phyloP scores from a whole-genome alignment of 352 stramenopile genomes.

The Pythium folliculosum region DNA sequence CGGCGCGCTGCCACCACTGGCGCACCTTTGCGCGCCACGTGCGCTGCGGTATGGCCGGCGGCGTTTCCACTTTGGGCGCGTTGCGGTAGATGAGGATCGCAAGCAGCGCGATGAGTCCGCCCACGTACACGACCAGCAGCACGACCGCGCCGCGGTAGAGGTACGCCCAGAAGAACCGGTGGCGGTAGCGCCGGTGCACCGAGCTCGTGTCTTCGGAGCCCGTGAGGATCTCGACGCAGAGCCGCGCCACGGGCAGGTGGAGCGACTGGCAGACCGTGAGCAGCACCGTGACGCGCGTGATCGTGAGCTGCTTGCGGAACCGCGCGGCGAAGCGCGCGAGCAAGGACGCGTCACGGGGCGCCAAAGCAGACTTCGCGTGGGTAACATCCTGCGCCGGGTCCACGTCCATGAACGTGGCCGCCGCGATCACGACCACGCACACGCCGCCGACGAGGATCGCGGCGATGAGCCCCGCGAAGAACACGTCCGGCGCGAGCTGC shows the following conservation, averaged over 20 bases:
- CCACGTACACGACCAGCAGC: conserved; percentile 34
- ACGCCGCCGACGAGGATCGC: conserved; percentile 31
- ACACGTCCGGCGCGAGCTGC: conserved; percentile 16
- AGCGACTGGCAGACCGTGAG: conserved; percentile 44
- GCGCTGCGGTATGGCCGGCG: too few relatives aligned
- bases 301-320: too few relatives aligned
- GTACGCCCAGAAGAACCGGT: conserved; percentile 23
- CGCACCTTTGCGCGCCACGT: neutral
- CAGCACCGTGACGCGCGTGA: conserved; percentile 30
- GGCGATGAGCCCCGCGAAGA: conserved; percentile 31
- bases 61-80: conserved; percentile 29
- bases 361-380: too few relatives aligned
- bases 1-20: neutral
- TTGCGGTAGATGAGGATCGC: conserved; percentile 32
- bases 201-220: conserved; percentile 2
- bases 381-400: too few relatives aligned
- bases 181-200: conserved; percentile 1
- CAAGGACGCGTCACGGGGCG: too few relatives aligned
- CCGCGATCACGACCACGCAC: conserved; percentile 36
- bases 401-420: conserved; percentile 7
- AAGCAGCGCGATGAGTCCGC: conserved; percentile 33
- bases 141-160: conserved; percentile 27
- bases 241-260: conserved; percentile 44
- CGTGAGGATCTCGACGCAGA: conserved; percentile 41
- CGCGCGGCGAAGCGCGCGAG: too few relatives aligned